These are phyloP conservation scores for Mortierella sp. DNA, from an alignment of 371 early-diverging fungal species.

Conservation along the genomic window DNA sequence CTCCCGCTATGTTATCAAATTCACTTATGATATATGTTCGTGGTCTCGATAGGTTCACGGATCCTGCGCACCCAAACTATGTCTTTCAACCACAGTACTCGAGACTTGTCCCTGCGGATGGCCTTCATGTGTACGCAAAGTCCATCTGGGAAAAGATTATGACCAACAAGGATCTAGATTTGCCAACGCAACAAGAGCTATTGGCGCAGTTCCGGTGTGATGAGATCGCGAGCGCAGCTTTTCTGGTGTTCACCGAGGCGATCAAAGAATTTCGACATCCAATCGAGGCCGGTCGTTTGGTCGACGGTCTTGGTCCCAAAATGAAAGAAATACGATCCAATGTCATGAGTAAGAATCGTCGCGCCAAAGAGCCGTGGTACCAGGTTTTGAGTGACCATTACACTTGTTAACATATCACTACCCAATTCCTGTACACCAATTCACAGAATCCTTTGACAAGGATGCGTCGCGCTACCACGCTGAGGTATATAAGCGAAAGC, in stretches of 20 bases:
- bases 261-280: conserved; percentile 71
- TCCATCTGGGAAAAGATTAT: conserved; percentile 95
- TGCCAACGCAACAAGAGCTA: conserved; percentile 97
- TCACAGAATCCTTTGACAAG: conserved; percentile 77
- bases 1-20: not conserved
- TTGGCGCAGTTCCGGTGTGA: conserved; percentile 98
- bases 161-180: conserved; percentile 93
- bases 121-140: conserved; percentile 89
- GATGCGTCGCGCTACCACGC: conserved; percentile 91
- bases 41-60: conserved; percentile 71
- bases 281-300: conserved; percentile 81
- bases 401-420: not conserved
- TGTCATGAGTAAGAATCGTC: conserved; percentile 62
- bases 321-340: conserved; percentile 67
- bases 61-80: conserved; percentile 74
- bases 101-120: conserved; percentile 95
- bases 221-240: conserved; percentile 89
- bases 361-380: too few species aligned
- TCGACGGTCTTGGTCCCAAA: conserved; percentile 78
- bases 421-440: too few species aligned
- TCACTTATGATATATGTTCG: too few species aligned
- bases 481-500: conserved; percentile 90
- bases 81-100: conserved; percentile 90
- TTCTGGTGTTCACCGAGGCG: conserved; percentile 69
- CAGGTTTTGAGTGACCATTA: too few species aligned